Evolutionary conservation across 805 yeast genomes (phyloP).

Genomic region (Nematodospora valgi): DNA sequence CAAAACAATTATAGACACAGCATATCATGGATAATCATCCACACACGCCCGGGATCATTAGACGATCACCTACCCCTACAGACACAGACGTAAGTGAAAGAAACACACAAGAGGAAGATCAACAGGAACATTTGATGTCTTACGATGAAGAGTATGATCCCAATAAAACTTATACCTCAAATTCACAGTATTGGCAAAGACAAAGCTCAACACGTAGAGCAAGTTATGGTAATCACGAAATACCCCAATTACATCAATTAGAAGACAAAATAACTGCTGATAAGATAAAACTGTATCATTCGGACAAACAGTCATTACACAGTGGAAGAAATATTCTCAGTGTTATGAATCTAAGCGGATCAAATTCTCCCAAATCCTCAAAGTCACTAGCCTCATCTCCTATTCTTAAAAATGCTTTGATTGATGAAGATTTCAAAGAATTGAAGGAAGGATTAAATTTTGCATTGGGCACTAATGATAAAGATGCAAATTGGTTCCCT

Average conservation of each 20-base stretch:
- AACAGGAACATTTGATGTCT: no score
- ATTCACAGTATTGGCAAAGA: constrained; percentile 4
- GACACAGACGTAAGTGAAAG: no score
- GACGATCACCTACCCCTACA: no score
- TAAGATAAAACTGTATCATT: constrained; percentile 5
- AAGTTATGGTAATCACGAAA: not conserved
- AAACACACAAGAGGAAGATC: no score
- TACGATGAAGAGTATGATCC: constrained; percentile 13
- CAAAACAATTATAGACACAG: no score
- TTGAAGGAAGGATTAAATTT: constrained; percentile 29
- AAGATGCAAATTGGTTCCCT: constrained; percentile 31
- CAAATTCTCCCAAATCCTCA: constrained; percentile 5
- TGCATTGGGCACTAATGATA: constrained; percentile 28
- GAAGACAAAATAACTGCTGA: constrained; percentile 1
- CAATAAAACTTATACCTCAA: constrained; percentile 11
- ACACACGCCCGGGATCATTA: no score
- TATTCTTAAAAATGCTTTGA: constrained; percentile 2
- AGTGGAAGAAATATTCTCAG: constrained; percentile 4
- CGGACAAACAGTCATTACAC: constrained; percentile 1
- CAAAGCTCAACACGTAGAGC: constrained; percentile 1
- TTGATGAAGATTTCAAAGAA: constrained; percentile 28
- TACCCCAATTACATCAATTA: constrained; percentile 5
- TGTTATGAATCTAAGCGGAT: constrained; percentile 5
- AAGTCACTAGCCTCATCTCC: constrained; percentile 1
- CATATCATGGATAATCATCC: no score